Base-by-base conservation (phyloP, 176 grass and related monocot genomes). In the Raddia guianensis region DNA sequence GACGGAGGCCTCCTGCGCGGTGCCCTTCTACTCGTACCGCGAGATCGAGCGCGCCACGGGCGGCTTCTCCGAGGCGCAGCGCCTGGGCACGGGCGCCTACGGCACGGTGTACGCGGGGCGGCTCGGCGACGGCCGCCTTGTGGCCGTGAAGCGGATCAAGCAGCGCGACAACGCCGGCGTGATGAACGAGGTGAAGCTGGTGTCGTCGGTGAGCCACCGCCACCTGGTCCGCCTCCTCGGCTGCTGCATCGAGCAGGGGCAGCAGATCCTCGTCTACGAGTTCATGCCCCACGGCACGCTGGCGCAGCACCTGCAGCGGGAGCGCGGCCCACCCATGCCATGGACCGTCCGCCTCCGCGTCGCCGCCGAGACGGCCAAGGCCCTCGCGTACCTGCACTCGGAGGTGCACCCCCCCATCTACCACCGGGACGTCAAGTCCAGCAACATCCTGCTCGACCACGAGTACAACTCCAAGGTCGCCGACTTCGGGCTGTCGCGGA, bases 261-360 rank as follows among this genome's bases (percentile, higher is more conserved):
- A 87, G 68, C 91, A 90, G 81, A 85, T 98, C 67, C 79, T 97
- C 3, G 91, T 97, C 5, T 97, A 97, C 76, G 94, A 97, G 94
- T 92, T 84, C 89, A 90, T 94, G 89, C 68, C 90, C 66, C 91
- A 98, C 84, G 90, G 95, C 65, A 87, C 85, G 54, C 91, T 93
- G 40, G 81, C 91, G 46, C 68, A 93, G 85, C 87, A 93, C 84
- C 85, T 93, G 57, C 91, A 87, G 81, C 81, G 85, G 63, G 91
- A 90, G 78, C 87, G 87, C n/a, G 87, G 91, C 8, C 76, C 80
- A 9, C 73, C 82, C 1, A 35, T 93, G 71, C 91, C 91, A 0
- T 93, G 91, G 91, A 87, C 87, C 2, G 78, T 85, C 40, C 91
- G 91, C 43, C 91, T 93, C 73, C 74, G 62, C 67, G 55, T 93